Percentiles rank a stretch among this genome's conserved stretches.
Conservation (phyloP, 495 filamentous ascomycete genomes). For the Coniosporium apollinis region DNA sequence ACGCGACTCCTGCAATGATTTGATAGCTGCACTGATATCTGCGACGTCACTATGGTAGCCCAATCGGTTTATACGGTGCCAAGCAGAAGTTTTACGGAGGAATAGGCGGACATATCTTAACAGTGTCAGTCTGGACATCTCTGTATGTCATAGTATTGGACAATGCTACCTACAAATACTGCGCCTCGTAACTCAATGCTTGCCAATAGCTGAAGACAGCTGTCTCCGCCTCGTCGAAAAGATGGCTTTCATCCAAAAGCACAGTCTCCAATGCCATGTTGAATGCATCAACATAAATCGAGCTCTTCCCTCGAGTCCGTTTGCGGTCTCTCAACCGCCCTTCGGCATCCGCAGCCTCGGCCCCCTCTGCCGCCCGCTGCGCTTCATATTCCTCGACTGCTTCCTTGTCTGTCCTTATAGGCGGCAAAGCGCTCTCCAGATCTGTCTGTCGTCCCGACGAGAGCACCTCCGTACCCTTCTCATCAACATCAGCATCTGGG, state of each 20-base stretch:
- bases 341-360: constrained; percentile 19
- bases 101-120: constrained; percentile 79
- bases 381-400: constrained; percentile 71
- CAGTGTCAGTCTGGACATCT: constrained; percentile 4
- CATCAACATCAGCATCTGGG: constrained; percentile 20
- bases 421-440: constrained; percentile 59
- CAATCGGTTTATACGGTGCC: constrained; percentile 70
- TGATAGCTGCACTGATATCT: constrained; percentile 47
- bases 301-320: constrained; percentile 52
- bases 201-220: constrained; percentile 64
- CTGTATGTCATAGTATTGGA: background rate
- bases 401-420: constrained; percentile 45
- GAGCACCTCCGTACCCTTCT: constrained; percentile 9
- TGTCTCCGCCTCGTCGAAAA: constrained; percentile 71
- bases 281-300: constrained; percentile 96
- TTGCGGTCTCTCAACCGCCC: constrained; percentile 35
- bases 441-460: constrained; percentile 39
- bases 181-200: constrained; percentile 62
- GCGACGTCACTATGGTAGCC: constrained; percentile 71
- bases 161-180: constrained; percentile 55
- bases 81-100: constrained; percentile 81
- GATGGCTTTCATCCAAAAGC: constrained; percentile 69
- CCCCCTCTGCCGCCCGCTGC: constrained; percentile 29
- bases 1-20: constrained; percentile 34
- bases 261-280: constrained; percentile 86